Evolutionary conservation across 257 asterid genomes (phyloP).

Genomic region (Solanum microdontum): DNA sequence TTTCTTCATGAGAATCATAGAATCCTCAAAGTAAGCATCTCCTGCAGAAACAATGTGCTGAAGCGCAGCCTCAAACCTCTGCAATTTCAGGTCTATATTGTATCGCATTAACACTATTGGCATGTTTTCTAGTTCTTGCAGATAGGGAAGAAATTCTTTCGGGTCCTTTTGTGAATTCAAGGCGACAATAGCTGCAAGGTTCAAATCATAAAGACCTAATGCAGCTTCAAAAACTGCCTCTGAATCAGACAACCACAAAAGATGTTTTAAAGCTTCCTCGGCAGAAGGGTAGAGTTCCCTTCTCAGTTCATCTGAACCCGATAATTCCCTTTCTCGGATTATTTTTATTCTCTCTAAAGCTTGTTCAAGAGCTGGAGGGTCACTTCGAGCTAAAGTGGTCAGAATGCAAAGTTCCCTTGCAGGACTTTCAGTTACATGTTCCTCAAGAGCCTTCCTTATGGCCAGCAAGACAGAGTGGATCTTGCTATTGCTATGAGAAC

Average conservation of each 20-base stretch:
- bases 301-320: conserved; percentile 40
- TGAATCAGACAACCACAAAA: conserved; percentile 77
- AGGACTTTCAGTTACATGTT: conserved; percentile 52
- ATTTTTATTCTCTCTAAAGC: conserved; percentile 72
- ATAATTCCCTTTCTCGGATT: conserved; percentile 77
- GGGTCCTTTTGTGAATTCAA: conserved; percentile 93
- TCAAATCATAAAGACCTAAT: conserved; percentile 90
- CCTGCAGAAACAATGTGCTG: conserved; percentile 80
- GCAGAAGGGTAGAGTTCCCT: conserved; percentile 56
- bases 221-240: conserved; percentile 92
- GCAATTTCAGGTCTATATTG: conserved; percentile 74
- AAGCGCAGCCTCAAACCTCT: conserved; percentile 71
- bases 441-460: conserved; percentile 79
- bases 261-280: conserved; percentile 92
- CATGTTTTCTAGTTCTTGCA: conserved; percentile 68
- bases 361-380: conserved; percentile 82
- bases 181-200: conserved; percentile 95
- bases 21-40: conserved; percentile 62
- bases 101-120: conserved; percentile 61
- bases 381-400: conserved; percentile 79
- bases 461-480: conserved; percentile 48
- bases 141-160: conserved; percentile 89
- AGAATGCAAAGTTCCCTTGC: conserved; percentile 89
- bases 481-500: conserved; percentile 33
- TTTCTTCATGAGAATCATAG: conserved; percentile 47